Conservation (phyloP, 768 basidiomycete genomes). For the Tulasnella sp. region DNA sequence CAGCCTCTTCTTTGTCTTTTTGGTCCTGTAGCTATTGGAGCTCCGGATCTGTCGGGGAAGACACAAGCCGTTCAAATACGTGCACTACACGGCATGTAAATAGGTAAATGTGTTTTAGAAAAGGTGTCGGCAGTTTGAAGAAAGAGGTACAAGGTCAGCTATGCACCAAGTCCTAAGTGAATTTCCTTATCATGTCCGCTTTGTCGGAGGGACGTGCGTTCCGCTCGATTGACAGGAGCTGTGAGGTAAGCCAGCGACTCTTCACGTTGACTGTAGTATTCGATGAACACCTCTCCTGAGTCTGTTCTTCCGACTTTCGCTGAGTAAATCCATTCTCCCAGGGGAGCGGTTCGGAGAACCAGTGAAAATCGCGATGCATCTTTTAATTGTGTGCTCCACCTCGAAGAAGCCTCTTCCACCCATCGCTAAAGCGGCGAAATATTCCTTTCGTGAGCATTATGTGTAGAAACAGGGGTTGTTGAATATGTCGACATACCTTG, state of each 20-base stretch:
- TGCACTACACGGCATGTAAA: neutral
- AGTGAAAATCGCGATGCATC: neutral
- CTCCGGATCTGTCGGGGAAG: too few relatives aligned
- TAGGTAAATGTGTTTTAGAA: neutral
- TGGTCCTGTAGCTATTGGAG: too few relatives aligned
- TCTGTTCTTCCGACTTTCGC: neutral
- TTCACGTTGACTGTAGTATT: neutral
- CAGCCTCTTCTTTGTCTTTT: too few relatives aligned
- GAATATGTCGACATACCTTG: neutral
- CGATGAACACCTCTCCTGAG: neutral
- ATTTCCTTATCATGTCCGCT: too few relatives aligned
- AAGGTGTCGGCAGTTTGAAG: neutral
- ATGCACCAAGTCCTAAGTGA: too few relatives aligned
- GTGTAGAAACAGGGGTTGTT: neutral
- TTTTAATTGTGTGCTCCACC: neutral
- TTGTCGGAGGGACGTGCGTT: too few relatives aligned
- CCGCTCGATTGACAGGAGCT: too few relatives aligned
- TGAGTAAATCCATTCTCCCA: neutral
- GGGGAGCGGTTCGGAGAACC: neutral
- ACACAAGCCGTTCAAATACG: neutral
- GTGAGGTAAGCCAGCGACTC: too few relatives aligned
- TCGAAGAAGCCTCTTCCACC: neutral
- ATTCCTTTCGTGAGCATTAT: neutral
- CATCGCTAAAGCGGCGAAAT: neutral
- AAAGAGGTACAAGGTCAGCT: neutral